Evolutionary conservation across 2,329 filamentous ascomycete species (phyloP), one percentile per base, ranked within the genome.

Genomic region (Colletotrichum scovillei): DNA sequence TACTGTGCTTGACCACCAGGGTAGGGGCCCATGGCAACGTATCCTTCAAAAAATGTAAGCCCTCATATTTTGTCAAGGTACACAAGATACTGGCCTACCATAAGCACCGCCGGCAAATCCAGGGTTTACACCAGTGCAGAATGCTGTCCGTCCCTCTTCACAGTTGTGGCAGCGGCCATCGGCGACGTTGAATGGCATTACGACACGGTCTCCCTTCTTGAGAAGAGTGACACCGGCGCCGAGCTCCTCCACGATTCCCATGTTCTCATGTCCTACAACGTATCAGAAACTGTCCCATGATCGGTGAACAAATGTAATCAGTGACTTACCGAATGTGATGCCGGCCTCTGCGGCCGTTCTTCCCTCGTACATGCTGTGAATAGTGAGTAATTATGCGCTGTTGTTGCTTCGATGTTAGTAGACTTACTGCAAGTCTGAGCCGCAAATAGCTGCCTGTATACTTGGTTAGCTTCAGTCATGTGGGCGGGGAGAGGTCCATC

Each of bases 141-240:
- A 92, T 0, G 90, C 90, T 1, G 90, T 92, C 72, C 86, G 87
- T 2, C 90, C 90, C 75, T 92, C 88, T 76, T 92, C 90, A 71
- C 91, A 92, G 76, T 92, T 92, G 22, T 86, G 85, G 79, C 91
- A 92, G 14, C 90, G 85, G 1, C 90, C 90, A 76, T 91, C 89
- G 7, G 90, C 90, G 1, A 92, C 90, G 68, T 92, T 92, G 83
- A 92, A 92, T 0, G 91, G 90, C 79, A 92, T 86, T 2, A 92
- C 90, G 4, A 92, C 88, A 1, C 90, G 86, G 74, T 92, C 90
- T 3, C 90, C 90, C 75, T 90, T 89, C 76, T 92, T 88, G 19
- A 92, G 79, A 0, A 91, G 81, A 0, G 89, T 91, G 0, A 92
- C 90, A 6, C 90, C 91, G 3, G 84, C 77, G 1, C 91, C 90